Evolutionary conservation across 495 filamentous ascomycete species (phyloP), one percentile per base, ranked within the genome.

Genomic region (Penicillium simplicissimum): DNA sequence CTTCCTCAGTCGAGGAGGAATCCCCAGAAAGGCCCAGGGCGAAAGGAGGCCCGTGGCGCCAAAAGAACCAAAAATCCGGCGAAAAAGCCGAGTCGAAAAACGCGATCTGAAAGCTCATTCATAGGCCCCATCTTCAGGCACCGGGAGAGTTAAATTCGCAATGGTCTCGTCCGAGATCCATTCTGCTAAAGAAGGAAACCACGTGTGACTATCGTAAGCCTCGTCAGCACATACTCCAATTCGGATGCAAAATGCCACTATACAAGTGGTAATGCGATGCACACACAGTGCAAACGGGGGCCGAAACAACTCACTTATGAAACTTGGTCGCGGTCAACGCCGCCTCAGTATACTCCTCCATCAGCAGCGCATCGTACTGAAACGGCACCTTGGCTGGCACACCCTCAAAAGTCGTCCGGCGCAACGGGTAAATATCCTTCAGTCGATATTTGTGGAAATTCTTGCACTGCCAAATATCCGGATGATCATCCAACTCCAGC

Each of bases 381-480:
- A 84, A 87, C 13, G 88, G 87, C 13, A 90, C 82, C 67, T 83
- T 83, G 51, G 82, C 84, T 13, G 74, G 66, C 0, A 84, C 80
- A 8, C 85, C 86, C 65, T 90, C 87, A 58, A 86, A 90, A 6
- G 76, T 76, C 1, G 82, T 85, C 60, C 80, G 76, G 23, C 84
- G 76, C 69, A 86, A 66, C 1, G 84, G 84, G 65, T 79, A 85
- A 0, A 86, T 70, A 58, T 85, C 82, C 7, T 63, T 66, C 15
- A 74, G 77, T n/a, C 68, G 69, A 55, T 95, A 96, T 11, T 79
- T 76, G 71, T 96, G 92, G 67, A 82, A 83, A 64, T 95, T 93
- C 80, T 95, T 95, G 71, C 91, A 94, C 66, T 83, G 85, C 87
- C 87, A 90, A n/a, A 89, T 74, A 3, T 87, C 86, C 2, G 89